Evolutionary conservation across 768 basidiomycete genomes (phyloP), one percentile per base, ranked within the genome.

Genomic region (Suillus cothurnatus): DNA sequence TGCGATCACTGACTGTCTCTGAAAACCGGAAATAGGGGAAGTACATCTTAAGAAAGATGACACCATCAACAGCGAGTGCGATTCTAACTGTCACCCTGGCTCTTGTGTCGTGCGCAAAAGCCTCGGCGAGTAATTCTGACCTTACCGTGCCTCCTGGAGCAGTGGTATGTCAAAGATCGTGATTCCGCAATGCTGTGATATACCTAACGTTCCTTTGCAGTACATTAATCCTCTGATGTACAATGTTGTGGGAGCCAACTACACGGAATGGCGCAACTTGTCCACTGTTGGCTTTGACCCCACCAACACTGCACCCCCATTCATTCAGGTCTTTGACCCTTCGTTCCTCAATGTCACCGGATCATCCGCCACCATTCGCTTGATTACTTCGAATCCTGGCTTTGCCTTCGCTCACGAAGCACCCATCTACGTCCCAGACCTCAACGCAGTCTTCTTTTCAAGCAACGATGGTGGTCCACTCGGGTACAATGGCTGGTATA

Each of bases 351-450:
- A 73, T 8, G 78, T 92, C 63, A 82, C 92, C 1, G 92, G 91
- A 1, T 67, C 74, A 5, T 76, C 78, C 31, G 86, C 91, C 7
- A 82, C 83, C 0, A 82, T 93, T 58, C 81, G 83, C 4, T 73
- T 84, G 65, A 84, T 94, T 56, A 86, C 86, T 0, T 82, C 84
- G 9, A 85, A 87, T 64, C 81, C 83, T 4, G 84, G 81, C 4
- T 88, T 88, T 73, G 88, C 88, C 3, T 87, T 92, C 67, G 91
- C 91, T 21, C 92, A 94, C 71, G 93, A 94, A 76, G 92, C 90
- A 3, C 90, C 90, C 0, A 80, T 93, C 2, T 92, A 87, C 74
- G 78, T 85, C 38, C 77, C 86, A 6, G 82, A 80, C n/a, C 88
- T 87, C n/a, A 85, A 92, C 69, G 86, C 89, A 67, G 80, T 94